These are phyloP conservation scores for Tulasnella sp. DNA, from an alignment of 768 basidiomycete species.

Conservation along the genomic window DNA sequence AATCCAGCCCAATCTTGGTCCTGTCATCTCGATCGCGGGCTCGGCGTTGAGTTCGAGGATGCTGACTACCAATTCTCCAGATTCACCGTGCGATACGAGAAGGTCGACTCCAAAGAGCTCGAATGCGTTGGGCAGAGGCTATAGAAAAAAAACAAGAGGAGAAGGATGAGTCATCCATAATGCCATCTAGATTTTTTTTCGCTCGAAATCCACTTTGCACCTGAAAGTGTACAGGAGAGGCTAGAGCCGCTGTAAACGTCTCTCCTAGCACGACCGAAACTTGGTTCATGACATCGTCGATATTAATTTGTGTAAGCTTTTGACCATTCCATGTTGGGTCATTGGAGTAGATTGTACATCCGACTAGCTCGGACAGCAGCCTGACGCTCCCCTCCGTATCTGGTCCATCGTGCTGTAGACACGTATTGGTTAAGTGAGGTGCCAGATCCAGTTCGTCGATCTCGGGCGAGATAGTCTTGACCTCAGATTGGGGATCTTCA, in stretches of 20 bases:
- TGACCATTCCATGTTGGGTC: slow-evolving; percentile 7
- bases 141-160: slow-evolving; percentile 15
- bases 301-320: slow-evolving; percentile 34
- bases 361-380: slow-evolving; percentile 71
- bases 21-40: slow-evolving; percentile 92
- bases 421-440: slow-evolving; percentile 89
- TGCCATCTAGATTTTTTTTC: neutral
- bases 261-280: slow-evolving; percentile 64
- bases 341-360: slow-evolving; percentile 46
- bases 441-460: slow-evolving; percentile 41
- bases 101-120: slow-evolving; percentile 96
- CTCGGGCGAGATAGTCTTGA: slow-evolving; percentile 6
- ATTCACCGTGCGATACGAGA: slow-evolving; percentile 48
- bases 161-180: neutral
- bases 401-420: slow-evolving; percentile 60
- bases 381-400: slow-evolving; percentile 48
- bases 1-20: slow-evolving; percentile 70
- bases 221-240: slow-evolving; percentile 80
- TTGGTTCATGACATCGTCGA: slow-evolving; percentile 49
- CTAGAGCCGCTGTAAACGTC: slow-evolving; percentile 76
- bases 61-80: slow-evolving; percentile 46
- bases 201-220: slow-evolving; percentile 34
- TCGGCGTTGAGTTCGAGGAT: slow-evolving; percentile 91
- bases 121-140: slow-evolving; percentile 87
- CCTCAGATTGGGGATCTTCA: slow-evolving; percentile 20